phyloP scores from a whole-genome alignment of 805 yeast species.

The Candida namnaoensis region DNA sequence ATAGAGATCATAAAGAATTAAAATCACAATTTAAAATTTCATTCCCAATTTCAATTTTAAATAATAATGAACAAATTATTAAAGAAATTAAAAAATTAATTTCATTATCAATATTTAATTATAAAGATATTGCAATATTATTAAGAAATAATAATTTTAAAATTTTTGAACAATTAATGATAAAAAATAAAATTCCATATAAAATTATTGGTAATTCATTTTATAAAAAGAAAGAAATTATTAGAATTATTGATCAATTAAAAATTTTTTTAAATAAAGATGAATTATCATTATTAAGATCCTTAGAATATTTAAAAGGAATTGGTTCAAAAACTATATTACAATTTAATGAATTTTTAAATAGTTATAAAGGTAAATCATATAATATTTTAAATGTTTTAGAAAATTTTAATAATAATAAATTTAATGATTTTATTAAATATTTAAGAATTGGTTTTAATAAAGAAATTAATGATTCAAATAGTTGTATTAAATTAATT shows the following conservation, averaged over 20 bases:
- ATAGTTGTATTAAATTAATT: not conserved
- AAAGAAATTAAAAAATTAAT: constrained; percentile 42
- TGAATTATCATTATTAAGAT: constrained; percentile 55
- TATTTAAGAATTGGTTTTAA: not conserved
- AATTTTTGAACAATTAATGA: constrained; percentile 61
- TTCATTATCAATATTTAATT: constrained; percentile 36
- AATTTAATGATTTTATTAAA: not conserved
- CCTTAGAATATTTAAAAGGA: constrained; percentile 50
- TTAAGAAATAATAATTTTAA: constrained; percentile 45
- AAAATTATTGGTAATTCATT: constrained; percentile 65
- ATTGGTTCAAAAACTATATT: constrained; percentile 47
- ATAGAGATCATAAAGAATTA: constrained; percentile 34
- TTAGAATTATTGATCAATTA: constrained; percentile 52
- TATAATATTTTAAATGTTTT: not conserved
- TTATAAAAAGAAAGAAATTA: constrained; percentile 71
- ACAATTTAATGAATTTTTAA: not conserved
- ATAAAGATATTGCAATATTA: constrained; percentile 64
- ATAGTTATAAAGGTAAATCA: not conserved
- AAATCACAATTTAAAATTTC: constrained; percentile 34
- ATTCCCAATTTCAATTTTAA: constrained; percentile 38
- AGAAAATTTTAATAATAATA: not conserved
- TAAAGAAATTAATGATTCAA: constrained; percentile 3
- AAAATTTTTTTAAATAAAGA: constrained; percentile 48
- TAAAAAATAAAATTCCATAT: constrained; percentile 51
- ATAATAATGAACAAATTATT: constrained; percentile 36